These are phyloP conservation scores for Lentinula aciculospora DNA, from an alignment of 768 basidiomycete species.

Conservation along the genomic window DNA sequence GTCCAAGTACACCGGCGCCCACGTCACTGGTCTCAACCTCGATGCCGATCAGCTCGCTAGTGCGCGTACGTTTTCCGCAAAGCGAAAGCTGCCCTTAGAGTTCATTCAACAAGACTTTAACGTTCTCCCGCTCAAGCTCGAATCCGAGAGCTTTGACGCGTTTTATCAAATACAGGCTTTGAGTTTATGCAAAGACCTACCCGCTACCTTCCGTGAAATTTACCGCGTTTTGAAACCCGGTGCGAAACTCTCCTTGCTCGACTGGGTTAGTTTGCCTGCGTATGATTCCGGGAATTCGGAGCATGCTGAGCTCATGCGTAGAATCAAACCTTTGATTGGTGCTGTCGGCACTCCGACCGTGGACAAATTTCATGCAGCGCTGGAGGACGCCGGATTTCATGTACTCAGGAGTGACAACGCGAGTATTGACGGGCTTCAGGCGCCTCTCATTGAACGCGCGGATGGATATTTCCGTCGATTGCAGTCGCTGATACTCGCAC, in stretches of 20 bases:
- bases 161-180: slow-evolving; percentile 2
- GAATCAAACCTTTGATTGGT: slow-evolving; percentile 5
- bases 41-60: slow-evolving; percentile 3
- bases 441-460: slow-evolving; percentile 2
- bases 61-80: slow-evolving; percentile 1
- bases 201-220: background rate
- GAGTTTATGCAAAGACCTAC: background rate
- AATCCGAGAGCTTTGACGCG: background rate
- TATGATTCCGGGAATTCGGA: background rate
- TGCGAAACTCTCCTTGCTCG: background rate
- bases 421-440: slow-evolving; percentile 1
- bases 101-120: slow-evolving; percentile 4
- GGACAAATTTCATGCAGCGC: background rate
- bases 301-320: slow-evolving; percentile 4
- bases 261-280: slow-evolving; percentile 5
- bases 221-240: slow-evolving; percentile 1
- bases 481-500: background rate
- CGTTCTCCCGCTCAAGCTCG: background rate
- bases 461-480: slow-evolving; percentile 4
- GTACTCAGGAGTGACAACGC: background rate
- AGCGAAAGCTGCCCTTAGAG: background rate
- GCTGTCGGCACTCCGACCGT: slow-evolving; percentile 2
- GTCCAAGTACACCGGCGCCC: slow-evolving; percentile 4
- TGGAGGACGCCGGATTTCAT: background rate
- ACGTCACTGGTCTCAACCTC: slow-evolving; percentile 1